Conservation (phyloP, 805 yeast species). For the Priceomyces medius region DNA sequence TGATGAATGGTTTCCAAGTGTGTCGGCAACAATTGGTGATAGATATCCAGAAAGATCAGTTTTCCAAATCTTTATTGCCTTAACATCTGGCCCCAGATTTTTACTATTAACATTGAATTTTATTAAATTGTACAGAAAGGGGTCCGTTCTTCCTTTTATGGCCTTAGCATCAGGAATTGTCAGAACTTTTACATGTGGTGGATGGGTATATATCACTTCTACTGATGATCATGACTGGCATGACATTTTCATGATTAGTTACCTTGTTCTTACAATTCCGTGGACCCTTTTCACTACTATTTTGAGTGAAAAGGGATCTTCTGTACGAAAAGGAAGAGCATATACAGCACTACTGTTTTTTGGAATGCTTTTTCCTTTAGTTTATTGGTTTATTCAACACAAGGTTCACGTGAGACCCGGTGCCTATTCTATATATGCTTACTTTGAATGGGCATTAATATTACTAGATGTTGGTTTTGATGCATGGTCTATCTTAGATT, state of each 20-base stretch:
- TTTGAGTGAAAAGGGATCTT: conserved; percentile 45
- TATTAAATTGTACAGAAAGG: conserved; percentile 41
- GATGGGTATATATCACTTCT: conserved; percentile 97
- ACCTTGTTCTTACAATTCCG: conserved; percentile 85
- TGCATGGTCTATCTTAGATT: conserved; percentile 72
- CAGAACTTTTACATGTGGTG: conserved; percentile 96
- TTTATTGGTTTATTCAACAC: conserved; percentile 89
- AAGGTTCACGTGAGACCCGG: conserved; percentile 85
- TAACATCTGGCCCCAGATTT: conserved; percentile 92
- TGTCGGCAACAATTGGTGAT: conserved; percentile 95
- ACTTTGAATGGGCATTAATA: conserved; percentile 90
- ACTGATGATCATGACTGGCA: conserved; percentile 97
- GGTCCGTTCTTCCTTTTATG: conserved; percentile 36
- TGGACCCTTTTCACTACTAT: conserved; percentile 72
- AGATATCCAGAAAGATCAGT: conserved; percentile 93
- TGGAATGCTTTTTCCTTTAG: conserved; percentile 70
- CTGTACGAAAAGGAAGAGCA: conserved; percentile 50
- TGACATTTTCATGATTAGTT: conserved; percentile 91
- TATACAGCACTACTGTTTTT: conserved; percentile 63
- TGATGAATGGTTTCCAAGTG: conserved; percentile 98
- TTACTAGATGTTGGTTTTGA: conserved; percentile 84
- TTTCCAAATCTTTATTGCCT: conserved; percentile 87
- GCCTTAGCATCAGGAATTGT: conserved; percentile 64
- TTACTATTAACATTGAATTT: conserved; percentile 54
- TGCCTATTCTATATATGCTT: conserved; percentile 94